Evolutionary conservation across 441 rosid genomes (phyloP).

Genomic region (Daphne laureola): DNA sequence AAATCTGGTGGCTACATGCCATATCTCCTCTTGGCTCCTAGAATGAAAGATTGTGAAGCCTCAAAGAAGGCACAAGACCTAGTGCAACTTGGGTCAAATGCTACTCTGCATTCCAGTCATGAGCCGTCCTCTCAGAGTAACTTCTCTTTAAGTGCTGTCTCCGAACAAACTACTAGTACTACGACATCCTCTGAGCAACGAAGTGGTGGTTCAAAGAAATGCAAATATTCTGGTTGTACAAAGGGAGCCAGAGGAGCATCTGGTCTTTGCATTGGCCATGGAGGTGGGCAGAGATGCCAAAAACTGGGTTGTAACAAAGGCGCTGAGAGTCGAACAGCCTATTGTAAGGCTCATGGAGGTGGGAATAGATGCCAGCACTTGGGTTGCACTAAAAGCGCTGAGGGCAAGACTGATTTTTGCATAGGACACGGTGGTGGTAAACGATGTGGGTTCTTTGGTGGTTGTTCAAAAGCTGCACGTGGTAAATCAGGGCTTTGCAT

Average conservation of each 20-base stretch:
- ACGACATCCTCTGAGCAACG: constrained; percentile 47
- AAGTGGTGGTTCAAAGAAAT: constrained; percentile 50
- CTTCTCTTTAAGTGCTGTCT: constrained; percentile 40
- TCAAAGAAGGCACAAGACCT: constrained; percentile 34
- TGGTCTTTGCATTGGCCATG: constrained; percentile 90
- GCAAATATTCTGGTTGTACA: constrained; percentile 63
- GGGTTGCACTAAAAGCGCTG: constrained; percentile 94
- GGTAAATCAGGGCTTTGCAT: constrained; percentile 94
- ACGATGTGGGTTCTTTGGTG: constrained; percentile 57
- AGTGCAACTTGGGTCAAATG: constrained; percentile 32
- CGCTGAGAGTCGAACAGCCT: constrained; percentile 84
- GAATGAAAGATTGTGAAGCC: constrained; percentile 26
- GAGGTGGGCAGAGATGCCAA: constrained; percentile 93
- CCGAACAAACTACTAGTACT: constrained; percentile 50
- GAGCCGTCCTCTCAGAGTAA: constrained; percentile 50
- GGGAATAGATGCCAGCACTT: constrained; percentile 85
- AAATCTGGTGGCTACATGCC: constrained; percentile 88
- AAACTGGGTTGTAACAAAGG: constrained; percentile 83
- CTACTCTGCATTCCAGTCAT: constrained; percentile 31
- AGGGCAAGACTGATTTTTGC: constrained; percentile 89
- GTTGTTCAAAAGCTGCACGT: constrained; percentile 83
- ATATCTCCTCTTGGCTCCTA: constrained; percentile 70
- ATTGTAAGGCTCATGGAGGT: constrained; percentile 91
- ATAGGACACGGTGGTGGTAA: constrained; percentile 94
- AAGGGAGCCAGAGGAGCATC: constrained; percentile 92